Evolutionary conservation across 768 basidiomycete genomes (phyloP).

Genomic region (Psilocybe tampanensis): DNA sequence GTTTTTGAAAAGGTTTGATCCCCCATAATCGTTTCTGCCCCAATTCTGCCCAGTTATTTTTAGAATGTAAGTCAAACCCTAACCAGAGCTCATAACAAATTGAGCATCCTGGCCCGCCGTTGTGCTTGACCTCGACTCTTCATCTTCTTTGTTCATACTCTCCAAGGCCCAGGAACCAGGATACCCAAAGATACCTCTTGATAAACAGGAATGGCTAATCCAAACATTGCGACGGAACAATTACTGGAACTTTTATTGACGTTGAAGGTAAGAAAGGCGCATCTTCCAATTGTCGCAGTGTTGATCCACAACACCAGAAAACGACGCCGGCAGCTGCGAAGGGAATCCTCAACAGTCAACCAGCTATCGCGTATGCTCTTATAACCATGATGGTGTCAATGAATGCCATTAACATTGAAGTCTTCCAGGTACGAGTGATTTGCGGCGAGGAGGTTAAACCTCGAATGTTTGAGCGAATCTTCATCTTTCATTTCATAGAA

Average conservation of each 20-base stretch:
- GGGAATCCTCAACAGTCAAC: constrained; percentile 69
- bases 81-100: no score
- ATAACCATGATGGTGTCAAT: constrained; percentile 80
- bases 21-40: no score
- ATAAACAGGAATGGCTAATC: constrained; percentile 47
- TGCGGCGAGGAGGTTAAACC: not conserved
- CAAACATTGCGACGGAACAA: constrained; percentile 61
- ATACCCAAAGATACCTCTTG: not conserved
- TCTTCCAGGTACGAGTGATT: constrained; percentile 59
- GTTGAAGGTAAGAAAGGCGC: constrained; percentile 51
- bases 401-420: constrained; percentile 73
- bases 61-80: no score
- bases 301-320: constrained; percentile 47
- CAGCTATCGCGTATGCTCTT: constrained; percentile 76
- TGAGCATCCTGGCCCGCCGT: not conserved
- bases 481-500: constrained; percentile 40
- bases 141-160: no score
- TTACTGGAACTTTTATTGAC: constrained; percentile 76
- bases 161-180: not conserved
- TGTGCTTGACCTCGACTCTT: not conserved
- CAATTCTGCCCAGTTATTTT: no score
- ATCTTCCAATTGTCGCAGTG: not conserved
- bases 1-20: no score
- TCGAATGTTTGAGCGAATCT: not conserved
- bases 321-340: constrained; percentile 72